Base-by-base conservation (phyloP, 2,329 filamentous ascomycete genomes). In the Metarhizium sp. region DNA sequence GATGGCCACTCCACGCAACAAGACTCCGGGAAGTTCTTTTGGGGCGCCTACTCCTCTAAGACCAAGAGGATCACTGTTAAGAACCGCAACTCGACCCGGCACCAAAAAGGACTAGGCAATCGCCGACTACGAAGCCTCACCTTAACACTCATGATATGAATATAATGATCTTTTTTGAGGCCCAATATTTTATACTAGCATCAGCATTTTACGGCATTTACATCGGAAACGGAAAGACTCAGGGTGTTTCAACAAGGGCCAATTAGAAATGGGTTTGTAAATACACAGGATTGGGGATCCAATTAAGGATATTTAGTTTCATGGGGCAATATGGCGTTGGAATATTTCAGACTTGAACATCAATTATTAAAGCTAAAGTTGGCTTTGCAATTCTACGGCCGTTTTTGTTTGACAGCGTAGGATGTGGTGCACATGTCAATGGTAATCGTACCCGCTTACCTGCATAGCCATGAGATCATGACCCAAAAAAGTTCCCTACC, bases 1-100 rank as follows among this genome's bases (percentile, higher is more conserved):
- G 67, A 81, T 89, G 58, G 72, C 70, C 6, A 78, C 75, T 5
- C 72, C 77, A 6, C 68, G 66, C 52, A 69, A 63, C 29, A 73
- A 61, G 38, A 63, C 61, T 8, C 60, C 67, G 1, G 63, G 63
- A 2, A 62, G 59, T 49, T 66, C 71, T 2, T 72, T 75, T 56
- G 64, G 67, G 1, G 66, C 69, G 38, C 63, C 68, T 20, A 74
- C 72, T 3, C 70, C 72, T 0, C 67, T 69, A 63, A 70, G 66
- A 49, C 67, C 71, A 4, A 64, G 70, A 51, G 69, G 72, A 1
- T 75, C 73, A 1, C 65, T 74, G 1, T 56, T 75, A 54, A 68
- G 65, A 57, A 71, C 67, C 47, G 67, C 66, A 11, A 67, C 59
- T 30, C 64, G 63, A 51, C 61, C 59, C 51, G 62, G 50, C 11